Evolutionary conservation across 805 yeast species (phyloP), one percentile per base, ranked within the genome.

Genomic region (Tetrapisispora fleetii): DNA sequence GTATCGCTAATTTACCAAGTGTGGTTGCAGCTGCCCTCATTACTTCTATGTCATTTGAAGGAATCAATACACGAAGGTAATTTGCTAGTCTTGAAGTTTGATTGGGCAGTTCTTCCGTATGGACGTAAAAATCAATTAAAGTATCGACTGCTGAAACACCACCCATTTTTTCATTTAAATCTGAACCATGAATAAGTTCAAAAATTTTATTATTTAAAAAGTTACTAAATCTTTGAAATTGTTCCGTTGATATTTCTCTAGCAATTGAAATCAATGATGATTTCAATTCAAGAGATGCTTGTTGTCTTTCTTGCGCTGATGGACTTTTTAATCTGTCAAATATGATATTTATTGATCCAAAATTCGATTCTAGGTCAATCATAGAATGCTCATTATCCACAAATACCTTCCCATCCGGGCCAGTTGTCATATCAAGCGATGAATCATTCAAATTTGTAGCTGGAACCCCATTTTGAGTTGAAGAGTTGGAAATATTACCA

Each of bases 31-130:
- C 96, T 33, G 81, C 76, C 51, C 80, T 79, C 90, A 91, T 87
- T 33, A 89, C 91, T 37, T 79, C 86, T 17, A 82, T 72, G 59
- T 93, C 96, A 54, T 79, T 83, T 0, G 93, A 83, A 3, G 93
- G 84, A 19, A 91, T 80, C 48, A 88, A 76, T 38, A 83, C 79
- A 39, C 95, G 75, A 52, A 91, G 70, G 60, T 91, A 91, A 56
- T 87, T 91, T n/a, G 95, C 91, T 61, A 86, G 80, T 50, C 98
- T 73, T 7, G 96, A 87, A 2, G 95, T 85, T 65, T 86, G 90
- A 49, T 87, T 86, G 21, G 95, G 87, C 53, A 83, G 77, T 57
- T 89, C 96, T 56, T 85, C 91, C 19, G 79, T 79, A 18, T 87
- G 88, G 10, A 86, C 81, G 54, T 88, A 90, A 58, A 86, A 81